Conservation (phyloP, 371 early-diverging fungal genomes). For the Mycotypha africana region DNA sequence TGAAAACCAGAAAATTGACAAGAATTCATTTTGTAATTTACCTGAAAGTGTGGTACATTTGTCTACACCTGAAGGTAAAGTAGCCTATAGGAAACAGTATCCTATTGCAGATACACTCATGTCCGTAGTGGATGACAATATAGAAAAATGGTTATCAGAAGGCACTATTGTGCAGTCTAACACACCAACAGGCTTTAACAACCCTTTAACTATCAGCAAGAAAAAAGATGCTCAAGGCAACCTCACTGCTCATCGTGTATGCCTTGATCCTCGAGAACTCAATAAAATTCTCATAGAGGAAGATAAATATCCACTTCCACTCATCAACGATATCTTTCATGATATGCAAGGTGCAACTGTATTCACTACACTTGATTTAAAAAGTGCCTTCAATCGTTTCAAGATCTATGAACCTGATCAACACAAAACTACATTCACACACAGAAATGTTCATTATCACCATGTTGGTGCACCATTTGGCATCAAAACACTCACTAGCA, state of each 20-base stretch:
- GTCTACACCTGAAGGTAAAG: background rate
- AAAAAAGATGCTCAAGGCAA: constrained; percentile 10
- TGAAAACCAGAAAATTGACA: background rate
- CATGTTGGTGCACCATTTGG: constrained; percentile 8
- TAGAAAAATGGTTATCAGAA: constrained; percentile 1
- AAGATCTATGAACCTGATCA: background rate
- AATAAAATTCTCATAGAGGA: constrained; percentile 1
- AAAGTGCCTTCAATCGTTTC: constrained; percentile 2
- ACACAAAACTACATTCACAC: constrained; percentile 7
- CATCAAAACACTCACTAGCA: background rate
- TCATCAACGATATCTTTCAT: constrained; percentile 5
- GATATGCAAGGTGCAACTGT: background rate
- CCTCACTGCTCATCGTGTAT: constrained; percentile 1
- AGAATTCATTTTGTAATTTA: constrained; percentile 1
- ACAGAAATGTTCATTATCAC: constrained; percentile 4
- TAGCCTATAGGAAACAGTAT: constrained; percentile 2
- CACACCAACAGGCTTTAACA: constrained; percentile 2
- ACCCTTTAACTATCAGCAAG: constrained; percentile 3
- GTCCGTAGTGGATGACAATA: background rate
- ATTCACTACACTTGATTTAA: constrained; percentile 4
- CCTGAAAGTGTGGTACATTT: constrained; percentile 2
- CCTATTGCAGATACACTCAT: constrained; percentile 1
- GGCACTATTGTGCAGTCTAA: constrained; percentile 1
- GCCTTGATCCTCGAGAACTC: constrained; percentile 1
- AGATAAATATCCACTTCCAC: background rate